Conservation (phyloP, 2,329 filamentous ascomycete genomes). For the Mycogone perniciosa region DNA sequence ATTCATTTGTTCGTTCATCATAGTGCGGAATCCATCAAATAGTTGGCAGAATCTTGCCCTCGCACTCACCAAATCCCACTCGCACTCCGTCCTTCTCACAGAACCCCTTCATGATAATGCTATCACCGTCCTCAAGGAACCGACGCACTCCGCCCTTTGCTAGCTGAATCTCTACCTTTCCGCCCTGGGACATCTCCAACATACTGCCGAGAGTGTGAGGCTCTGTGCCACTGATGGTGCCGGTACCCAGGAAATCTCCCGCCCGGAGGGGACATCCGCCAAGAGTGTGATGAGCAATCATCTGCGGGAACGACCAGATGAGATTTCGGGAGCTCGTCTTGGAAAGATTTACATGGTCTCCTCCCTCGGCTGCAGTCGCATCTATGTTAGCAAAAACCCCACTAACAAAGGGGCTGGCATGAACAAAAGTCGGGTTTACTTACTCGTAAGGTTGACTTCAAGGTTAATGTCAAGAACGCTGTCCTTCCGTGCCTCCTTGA, state of each 20-base stretch:
- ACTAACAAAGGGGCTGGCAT: no score
- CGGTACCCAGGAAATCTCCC: conserved; percentile 71
- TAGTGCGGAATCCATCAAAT: neutral
- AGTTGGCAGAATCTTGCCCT: conserved; percentile 14
- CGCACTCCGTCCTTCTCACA: conserved; percentile 59
- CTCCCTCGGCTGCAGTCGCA: conserved; percentile 21
- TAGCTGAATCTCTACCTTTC: conserved; percentile 57
- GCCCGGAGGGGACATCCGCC: conserved; percentile 68
- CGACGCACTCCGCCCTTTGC: conserved; percentile 59
- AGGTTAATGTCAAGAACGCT: conserved; percentile 33
- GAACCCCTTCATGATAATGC: conserved; percentile 57
- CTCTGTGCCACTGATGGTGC: conserved; percentile 65
- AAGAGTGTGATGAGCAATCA: conserved; percentile 75
- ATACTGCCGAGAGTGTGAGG: conserved; percentile 61
- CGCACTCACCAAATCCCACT: conserved; percentile 65
- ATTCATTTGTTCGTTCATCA: neutral
- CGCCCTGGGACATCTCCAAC: conserved; percentile 64
- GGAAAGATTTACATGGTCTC: conserved; percentile 27
- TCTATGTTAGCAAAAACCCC: neutral
- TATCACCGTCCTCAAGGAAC: conserved; percentile 71
- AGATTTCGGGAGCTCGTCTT: conserved; percentile 40
- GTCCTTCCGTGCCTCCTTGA: conserved; percentile 48
- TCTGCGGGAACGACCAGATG: conserved; percentile 76
- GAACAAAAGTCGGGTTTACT: conserved; percentile 14
- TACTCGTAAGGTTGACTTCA: conserved; percentile 34